Conservation (phyloP, 768 basidiomycete species). For the Asterophora lycoperdoides region DNA sequence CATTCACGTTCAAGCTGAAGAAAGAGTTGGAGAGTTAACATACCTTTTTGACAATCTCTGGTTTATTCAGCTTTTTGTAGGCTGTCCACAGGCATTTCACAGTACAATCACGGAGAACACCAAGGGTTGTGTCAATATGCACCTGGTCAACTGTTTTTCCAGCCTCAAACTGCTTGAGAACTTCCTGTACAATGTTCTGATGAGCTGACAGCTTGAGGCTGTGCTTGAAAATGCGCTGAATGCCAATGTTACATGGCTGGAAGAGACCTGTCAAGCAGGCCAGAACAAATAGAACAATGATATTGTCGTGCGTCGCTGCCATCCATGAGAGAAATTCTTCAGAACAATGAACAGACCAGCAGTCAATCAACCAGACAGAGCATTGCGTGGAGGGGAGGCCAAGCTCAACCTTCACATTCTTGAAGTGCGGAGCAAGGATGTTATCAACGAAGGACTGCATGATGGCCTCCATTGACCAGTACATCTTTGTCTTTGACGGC, state of each 20-base stretch:
- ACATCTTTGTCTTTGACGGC: slow-evolving; percentile 21
- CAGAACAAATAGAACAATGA: slow-evolving; percentile 28
- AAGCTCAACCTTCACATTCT: slow-evolving; percentile 11
- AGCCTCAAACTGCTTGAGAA: too few species aligned
- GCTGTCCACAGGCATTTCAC: neutral
- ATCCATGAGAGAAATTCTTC: slow-evolving; percentile 32
- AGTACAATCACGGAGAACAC: neutral
- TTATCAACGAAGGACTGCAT: slow-evolving; percentile 27
- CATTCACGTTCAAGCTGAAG: too few species aligned
- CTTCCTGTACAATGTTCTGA: slow-evolving; percentile 24
- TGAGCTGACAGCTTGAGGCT: slow-evolving; percentile 18
- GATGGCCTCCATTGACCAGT: slow-evolving; percentile 24
- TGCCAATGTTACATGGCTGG: slow-evolving; percentile 29
- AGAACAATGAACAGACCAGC: slow-evolving; percentile 34
- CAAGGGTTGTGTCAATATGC: too few species aligned
- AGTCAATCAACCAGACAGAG: slow-evolving; percentile 28
- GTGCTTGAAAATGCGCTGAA: slow-evolving; percentile 28
- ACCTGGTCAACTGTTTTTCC: too few species aligned
- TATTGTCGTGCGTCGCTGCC: slow-evolving; percentile 23
- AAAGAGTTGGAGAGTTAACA: too few species aligned
- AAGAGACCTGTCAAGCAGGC: slow-evolving; percentile 28
- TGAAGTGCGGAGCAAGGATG: slow-evolving; percentile 30
- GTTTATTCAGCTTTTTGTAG: neutral
- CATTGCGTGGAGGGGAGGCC: slow-evolving; percentile 18
- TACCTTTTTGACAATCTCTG: neutral